Evolutionary conservation across 805 yeast species (phyloP).

Genomic region (Pichia rugopelliculosa): DNA sequence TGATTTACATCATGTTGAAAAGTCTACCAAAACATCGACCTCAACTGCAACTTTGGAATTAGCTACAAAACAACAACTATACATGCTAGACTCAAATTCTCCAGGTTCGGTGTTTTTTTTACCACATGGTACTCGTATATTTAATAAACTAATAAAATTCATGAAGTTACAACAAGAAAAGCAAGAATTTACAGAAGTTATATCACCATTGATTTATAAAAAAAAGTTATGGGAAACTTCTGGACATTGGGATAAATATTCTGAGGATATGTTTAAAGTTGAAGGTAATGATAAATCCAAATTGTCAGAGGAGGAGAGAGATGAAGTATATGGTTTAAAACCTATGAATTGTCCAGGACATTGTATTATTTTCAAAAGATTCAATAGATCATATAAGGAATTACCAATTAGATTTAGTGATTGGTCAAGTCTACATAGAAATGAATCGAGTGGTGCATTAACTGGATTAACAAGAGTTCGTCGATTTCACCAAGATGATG

Average conservation of each 20-base stretch:
- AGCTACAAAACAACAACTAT: slow-evolving; percentile 65
- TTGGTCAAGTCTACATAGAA: slow-evolving; percentile 87
- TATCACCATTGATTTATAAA: slow-evolving; percentile 84
- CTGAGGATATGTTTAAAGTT: slow-evolving; percentile 90
- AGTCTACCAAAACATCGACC: slow-evolving; percentile 14
- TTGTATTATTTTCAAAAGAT: slow-evolving; percentile 70
- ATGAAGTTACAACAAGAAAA: slow-evolving; percentile 78
- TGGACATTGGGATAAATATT: slow-evolving; percentile 94
- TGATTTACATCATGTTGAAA: slow-evolving; percentile 15
- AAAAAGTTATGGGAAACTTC: slow-evolving; percentile 80
- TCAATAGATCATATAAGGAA: slow-evolving; percentile 77
- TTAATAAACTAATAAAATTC: slow-evolving; percentile 69
- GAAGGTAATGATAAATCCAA: slow-evolving; percentile 43
- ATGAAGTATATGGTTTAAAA: slow-evolving; percentile 62
- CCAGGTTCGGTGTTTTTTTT: slow-evolving; percentile 91
- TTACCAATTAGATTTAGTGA: slow-evolving; percentile 82
- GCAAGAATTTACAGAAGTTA: slow-evolving; percentile 85
- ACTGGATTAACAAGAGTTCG: slow-evolving; percentile 90
- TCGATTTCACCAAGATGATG: slow-evolving; percentile 96
- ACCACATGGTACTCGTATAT: slow-evolving; percentile 86
- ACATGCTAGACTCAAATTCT: slow-evolving; percentile 68
- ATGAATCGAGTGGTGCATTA: slow-evolving; percentile 91
- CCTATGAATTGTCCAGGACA: slow-evolving; percentile 53
- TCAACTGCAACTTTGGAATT: slow-evolving; percentile 34
- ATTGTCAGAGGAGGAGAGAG: slow-evolving; percentile 31